Evolutionary conservation across 371 early-diverging fungal genomes (phyloP).

Genomic region (Mucor velutinosus): DNA sequence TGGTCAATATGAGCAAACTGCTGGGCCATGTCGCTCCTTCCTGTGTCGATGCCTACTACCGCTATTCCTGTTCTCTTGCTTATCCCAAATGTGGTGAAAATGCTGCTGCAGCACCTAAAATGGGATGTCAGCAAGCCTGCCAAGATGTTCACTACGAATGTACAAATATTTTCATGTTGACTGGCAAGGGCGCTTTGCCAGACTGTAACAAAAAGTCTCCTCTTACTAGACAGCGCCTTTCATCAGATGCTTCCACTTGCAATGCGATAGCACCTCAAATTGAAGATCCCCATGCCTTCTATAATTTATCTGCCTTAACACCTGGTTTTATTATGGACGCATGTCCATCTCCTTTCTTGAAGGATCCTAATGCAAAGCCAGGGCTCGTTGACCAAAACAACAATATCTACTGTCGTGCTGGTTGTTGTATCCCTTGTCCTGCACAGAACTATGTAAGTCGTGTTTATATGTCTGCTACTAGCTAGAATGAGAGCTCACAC

Average conservation of each 20-base stretch:
- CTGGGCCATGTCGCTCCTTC: constrained; percentile 27
- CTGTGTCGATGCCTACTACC: constrained; percentile 45
- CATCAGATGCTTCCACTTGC: constrained; percentile 41
- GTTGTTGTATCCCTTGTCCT: constrained; percentile 50
- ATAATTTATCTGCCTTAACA: constrained; percentile 32
- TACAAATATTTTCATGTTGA: constrained; percentile 34
- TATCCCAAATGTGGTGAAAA: constrained; percentile 38
- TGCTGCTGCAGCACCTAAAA: constrained; percentile 19
- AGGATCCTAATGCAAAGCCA: constrained; percentile 27
- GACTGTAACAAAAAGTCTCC: constrained; percentile 43
- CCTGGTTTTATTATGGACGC: constrained; percentile 28
- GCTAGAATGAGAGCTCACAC: not conserved
- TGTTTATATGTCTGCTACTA: too few species aligned
- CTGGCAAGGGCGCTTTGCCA: constrained; percentile 43
- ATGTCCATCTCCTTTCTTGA: constrained; percentile 47
- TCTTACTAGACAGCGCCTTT: constrained; percentile 30
- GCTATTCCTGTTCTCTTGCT: constrained; percentile 40
- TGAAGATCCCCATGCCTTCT: constrained; percentile 12
- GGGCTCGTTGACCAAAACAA: constrained; percentile 22
- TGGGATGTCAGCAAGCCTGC: constrained; percentile 57
- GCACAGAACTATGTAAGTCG: constrained; percentile 36
- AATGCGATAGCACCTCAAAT: constrained; percentile 38
- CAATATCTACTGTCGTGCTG: constrained; percentile 27
- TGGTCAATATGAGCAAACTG: constrained; percentile 6
- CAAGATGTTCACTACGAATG: constrained; percentile 36